Conservation (phyloP, 768 basidiomycete species). For the Cystobasidium onofrii region DNA sequence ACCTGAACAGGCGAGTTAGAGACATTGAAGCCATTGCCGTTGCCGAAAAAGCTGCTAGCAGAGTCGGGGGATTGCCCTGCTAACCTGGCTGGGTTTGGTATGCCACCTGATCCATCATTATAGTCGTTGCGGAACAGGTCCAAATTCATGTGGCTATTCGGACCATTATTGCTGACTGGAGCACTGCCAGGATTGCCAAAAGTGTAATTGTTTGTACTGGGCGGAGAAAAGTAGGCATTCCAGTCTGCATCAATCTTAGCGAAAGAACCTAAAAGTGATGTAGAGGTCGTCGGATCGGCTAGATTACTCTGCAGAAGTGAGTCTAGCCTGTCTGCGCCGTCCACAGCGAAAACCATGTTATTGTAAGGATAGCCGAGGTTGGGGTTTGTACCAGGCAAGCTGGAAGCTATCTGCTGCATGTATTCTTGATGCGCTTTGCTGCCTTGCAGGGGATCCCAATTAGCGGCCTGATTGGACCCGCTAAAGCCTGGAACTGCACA, state of each 20-base stretch:
- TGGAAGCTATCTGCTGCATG: constrained; percentile 18
- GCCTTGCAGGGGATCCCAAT: background rate
- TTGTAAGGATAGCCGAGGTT: constrained; percentile 21
- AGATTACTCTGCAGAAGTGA: background rate
- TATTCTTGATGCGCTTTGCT: constrained; percentile 15
- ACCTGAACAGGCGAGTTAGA: background rate
- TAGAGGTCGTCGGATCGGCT: background rate
- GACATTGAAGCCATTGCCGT: background rate
- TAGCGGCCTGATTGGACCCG: background rate
- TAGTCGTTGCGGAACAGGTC: constrained; percentile 12
- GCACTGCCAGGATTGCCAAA: background rate
- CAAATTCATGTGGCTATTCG: background rate
- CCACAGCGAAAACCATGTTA: constrained; percentile 17
- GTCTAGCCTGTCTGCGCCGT: constrained; percentile 24
- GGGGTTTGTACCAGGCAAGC: constrained; percentile 8
- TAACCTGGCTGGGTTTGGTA: background rate
- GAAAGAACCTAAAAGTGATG: background rate
- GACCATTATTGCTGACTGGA: background rate
- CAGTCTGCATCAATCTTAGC: background rate
- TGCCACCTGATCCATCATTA: constrained; percentile 3
- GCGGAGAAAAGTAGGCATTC: background rate
- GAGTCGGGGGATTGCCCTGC: background rate
- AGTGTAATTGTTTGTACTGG: background rate
- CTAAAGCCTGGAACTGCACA: constrained; percentile 8
- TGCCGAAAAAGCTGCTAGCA: background rate